Percentiles rank a stretch among this genome's conserved stretches.
These are phyloP conservation scores for Podaxis sp. DNA, from an alignment of 768 basidiomycete species.

Conservation along the genomic window DNA sequence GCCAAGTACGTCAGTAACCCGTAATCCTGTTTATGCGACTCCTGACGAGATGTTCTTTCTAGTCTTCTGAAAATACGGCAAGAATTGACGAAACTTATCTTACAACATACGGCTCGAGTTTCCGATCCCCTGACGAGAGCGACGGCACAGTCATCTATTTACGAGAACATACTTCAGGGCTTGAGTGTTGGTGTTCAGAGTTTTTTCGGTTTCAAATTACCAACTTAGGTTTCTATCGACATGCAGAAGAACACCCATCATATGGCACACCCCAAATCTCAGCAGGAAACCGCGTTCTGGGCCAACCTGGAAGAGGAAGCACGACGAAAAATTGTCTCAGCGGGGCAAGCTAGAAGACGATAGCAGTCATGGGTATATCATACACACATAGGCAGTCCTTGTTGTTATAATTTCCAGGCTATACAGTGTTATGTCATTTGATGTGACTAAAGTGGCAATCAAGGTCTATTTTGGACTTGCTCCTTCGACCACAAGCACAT, in stretches of 20 bases:
- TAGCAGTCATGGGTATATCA: neutral
- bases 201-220: neutral
- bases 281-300: slow-evolving; percentile 86
- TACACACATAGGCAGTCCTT: neutral
- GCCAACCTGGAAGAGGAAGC: slow-evolving; percentile 82
- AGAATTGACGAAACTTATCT: slow-evolving; percentile 75
- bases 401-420: no score
- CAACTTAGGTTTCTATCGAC: neutral
- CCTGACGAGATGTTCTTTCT: slow-evolving; percentile 6
- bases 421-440: neutral
- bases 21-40: neutral
- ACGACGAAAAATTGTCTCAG: slow-evolving; percentile 49
- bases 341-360: slow-evolving; percentile 27
- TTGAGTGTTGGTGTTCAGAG: slow-evolving; percentile 54
- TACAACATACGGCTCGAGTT: slow-evolving; percentile 65
- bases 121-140: slow-evolving; percentile 57
- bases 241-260: slow-evolving; percentile 60
- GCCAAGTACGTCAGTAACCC: slow-evolving; percentile 63
- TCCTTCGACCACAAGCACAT: no score
- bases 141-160: slow-evolving; percentile 67
- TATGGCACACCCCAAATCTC: slow-evolving; percentile 78
- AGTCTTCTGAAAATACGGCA: slow-evolving; percentile 84
- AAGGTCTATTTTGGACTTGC: neutral
- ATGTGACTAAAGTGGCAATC: neutral
- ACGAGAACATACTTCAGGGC: slow-evolving; percentile 71